Conservation (phyloP, 805 yeast genomes). For the Tetrapisispora arboricola region DNA sequence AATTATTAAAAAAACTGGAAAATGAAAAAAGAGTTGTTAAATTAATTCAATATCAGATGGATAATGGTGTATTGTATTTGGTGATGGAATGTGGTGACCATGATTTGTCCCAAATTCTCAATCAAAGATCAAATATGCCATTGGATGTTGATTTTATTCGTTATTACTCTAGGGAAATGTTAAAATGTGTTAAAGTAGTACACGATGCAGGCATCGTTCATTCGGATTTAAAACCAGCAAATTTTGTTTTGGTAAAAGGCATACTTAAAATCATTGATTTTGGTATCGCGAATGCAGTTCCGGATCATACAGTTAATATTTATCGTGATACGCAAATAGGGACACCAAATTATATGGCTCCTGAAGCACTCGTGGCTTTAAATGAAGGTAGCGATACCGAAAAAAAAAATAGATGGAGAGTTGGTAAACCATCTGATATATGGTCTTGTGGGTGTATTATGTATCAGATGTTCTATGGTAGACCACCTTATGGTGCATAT, state of each 20-base stretch:
- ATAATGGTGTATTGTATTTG: conserved; percentile 51
- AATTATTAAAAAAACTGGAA: conserved; percentile 50
- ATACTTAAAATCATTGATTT: conserved; percentile 82
- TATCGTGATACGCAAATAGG: conserved; percentile 89
- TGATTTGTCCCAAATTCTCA: conserved; percentile 74
- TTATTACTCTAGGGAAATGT: conserved; percentile 66
- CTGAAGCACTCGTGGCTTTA: conserved; percentile 74
- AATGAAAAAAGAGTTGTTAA: conserved; percentile 65
- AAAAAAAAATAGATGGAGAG: conserved; percentile 48
- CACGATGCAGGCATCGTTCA: conserved; percentile 80
- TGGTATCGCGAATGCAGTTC: conserved; percentile 91
- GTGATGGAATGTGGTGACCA: conserved; percentile 95
- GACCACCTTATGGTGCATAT: conserved; percentile 78
- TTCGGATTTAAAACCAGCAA: conserved; percentile 65
- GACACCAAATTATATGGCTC: conserved; percentile 97
- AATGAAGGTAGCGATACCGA: conserved; percentile 27
- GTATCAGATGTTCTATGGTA: conserved; percentile 90
- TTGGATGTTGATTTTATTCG: conserved; percentile 69
- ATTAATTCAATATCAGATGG: conserved; percentile 63
- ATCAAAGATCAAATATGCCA: conserved; percentile 39
- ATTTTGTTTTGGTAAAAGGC: conserved; percentile 74
- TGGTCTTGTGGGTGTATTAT: conserved; percentile 98
- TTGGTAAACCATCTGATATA: conserved; percentile 90
- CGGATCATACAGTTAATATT: conserved; percentile 83
- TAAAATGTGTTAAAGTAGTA: conserved; percentile 79